Conservation (phyloP, 208 protist species). For the Leishmania major region DNA sequence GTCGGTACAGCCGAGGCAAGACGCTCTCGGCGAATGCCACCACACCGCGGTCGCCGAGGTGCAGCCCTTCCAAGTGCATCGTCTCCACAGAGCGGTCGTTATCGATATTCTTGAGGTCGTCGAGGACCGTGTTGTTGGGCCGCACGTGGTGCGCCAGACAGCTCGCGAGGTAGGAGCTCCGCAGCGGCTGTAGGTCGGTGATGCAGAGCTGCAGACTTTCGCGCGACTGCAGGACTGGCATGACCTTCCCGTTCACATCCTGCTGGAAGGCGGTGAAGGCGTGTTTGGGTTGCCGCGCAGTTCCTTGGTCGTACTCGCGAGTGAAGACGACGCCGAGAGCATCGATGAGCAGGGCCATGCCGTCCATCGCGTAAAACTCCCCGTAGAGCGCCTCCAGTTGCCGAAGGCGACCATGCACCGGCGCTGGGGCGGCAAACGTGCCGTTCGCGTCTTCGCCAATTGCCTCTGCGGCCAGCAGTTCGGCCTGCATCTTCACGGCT, state of each 20-base stretch:
- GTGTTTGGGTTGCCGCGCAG: conserved; percentile 5
- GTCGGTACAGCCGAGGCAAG: conserved; percentile 53
- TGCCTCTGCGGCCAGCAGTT: neutral
- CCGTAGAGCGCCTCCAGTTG: conserved; percentile 53
- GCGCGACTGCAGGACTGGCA: conserved; percentile 38
- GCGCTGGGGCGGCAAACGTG: neutral
- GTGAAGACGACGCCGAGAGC: conserved; percentile 59
- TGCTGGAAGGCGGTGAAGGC: conserved; percentile 43
- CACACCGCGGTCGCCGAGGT: conserved; percentile 51
- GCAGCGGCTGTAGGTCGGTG: conserved; percentile 41
- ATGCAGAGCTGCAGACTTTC: conserved; percentile 33
- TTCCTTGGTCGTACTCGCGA: conserved; percentile 52
- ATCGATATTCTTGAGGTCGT: conserved; percentile 31
- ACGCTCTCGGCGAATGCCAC: conserved; percentile 39
- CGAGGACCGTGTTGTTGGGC: conserved; percentile 50
- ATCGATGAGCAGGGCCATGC: conserved; percentile 54
- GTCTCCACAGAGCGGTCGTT: conserved; percentile 16
- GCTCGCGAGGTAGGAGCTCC: conserved; percentile 61
- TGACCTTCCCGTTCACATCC: conserved; percentile 33
- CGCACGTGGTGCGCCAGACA: conserved; percentile 48
- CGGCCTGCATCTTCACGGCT: neutral
- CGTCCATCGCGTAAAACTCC: conserved; percentile 43
- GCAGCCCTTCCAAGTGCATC: conserved; percentile 37
- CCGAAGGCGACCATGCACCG: conserved; percentile 15
- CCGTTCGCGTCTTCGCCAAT: neutral